Evolutionary conservation across 2,329 filamentous ascomycete genomes (phyloP), one percentile per base, ranked within the genome.

Genomic region (Lecanicillium sp.): DNA sequence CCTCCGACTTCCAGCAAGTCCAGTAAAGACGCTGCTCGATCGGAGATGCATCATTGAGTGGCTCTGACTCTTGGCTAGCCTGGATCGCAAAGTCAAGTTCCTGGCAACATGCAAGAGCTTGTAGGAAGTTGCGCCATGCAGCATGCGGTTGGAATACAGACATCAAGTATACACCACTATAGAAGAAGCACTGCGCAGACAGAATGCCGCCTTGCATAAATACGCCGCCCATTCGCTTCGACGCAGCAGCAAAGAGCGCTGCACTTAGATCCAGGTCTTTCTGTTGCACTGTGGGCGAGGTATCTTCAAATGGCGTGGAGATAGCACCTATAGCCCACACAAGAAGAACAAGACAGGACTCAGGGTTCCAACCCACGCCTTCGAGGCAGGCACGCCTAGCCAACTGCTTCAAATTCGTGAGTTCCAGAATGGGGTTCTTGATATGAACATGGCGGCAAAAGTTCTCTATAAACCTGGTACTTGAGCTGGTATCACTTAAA

Each of bases 1-100:
- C 48, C 48, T 71, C 66, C 3, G 66, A 71, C 44, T 71, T 71
- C 52, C 65, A 66, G 28, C 61, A 61, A 0, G 66, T 65, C 67
- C 66, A 69, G 44, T 69, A 69, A 3, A 67, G 56, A 18, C 60
- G 60, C 42, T 65, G 56, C 33, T 61, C 55, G 34, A 48, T 55
- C 32, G 34, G 48, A 5, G 13, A 15, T n/a, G 30, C 15, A 35
- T 46, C 49, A 5, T 30, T 20, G 12, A 22, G 29, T 6, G 18
- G 22, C 15, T 33, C 15, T 15, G 18, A 14, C 5, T 10, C 30
- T 5, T 18, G 30, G 17, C 8, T 37, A 1, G 39, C 20, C 18
- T 43, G 38, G 5, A 29, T 38, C 14, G 51, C 47, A 37, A 48
- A 56, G 37, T 42, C 49, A 41, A 54, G 62, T 45, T 36, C 53